These are phyloP conservation scores for Pythium volutum DNA, from an alignment of 352 stramenopile genomes.

Conservation along the genomic window DNA sequence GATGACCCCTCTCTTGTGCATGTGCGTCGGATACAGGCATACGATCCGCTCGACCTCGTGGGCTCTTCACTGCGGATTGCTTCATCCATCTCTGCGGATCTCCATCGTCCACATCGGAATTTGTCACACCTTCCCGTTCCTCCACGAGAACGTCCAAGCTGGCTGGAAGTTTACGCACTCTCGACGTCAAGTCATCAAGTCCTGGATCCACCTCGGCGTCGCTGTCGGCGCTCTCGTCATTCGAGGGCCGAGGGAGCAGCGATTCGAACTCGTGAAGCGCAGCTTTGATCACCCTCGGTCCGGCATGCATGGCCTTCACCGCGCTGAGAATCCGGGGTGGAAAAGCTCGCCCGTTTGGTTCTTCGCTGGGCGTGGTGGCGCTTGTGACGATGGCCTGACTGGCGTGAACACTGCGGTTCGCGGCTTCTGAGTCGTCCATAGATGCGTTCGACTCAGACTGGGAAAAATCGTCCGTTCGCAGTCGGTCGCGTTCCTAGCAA, in stretches of 20 bases:
- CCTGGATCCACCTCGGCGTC: conserved; percentile 2
- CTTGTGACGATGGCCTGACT: conserved; percentile 15
- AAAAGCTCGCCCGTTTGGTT: not conserved
- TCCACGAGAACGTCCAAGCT: not conserved
- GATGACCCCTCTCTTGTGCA: not conserved
- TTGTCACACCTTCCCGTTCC: not conserved
- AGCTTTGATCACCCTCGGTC: conserved; percentile 20
- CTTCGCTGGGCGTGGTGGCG: not conserved
- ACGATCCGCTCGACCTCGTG: conserved; percentile 1
- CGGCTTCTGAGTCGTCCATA: not conserved
- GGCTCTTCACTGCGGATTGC: not conserved
- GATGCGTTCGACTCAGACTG: conserved; percentile 1
- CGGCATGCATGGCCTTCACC: conserved; percentile 23
- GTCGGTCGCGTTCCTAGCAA: conserved; percentile 9
- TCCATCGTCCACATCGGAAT: not conserved
- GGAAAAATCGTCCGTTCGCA: conserved; percentile 3
- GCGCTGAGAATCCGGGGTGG: conserved; percentile 11
- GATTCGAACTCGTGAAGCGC: conserved; percentile 27
- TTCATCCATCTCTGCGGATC: not conserved
- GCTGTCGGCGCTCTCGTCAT: conserved; percentile 12
- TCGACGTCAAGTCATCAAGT: conserved; percentile 13
- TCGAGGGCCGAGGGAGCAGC: conserved; percentile 3
- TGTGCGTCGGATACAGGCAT: not conserved
- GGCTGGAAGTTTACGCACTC: conserved; percentile 3
- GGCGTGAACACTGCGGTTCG: conserved; percentile 2